Conservation (phyloP, 2,329 filamentous ascomycete genomes). For the Cyphellophora europaea region DNA sequence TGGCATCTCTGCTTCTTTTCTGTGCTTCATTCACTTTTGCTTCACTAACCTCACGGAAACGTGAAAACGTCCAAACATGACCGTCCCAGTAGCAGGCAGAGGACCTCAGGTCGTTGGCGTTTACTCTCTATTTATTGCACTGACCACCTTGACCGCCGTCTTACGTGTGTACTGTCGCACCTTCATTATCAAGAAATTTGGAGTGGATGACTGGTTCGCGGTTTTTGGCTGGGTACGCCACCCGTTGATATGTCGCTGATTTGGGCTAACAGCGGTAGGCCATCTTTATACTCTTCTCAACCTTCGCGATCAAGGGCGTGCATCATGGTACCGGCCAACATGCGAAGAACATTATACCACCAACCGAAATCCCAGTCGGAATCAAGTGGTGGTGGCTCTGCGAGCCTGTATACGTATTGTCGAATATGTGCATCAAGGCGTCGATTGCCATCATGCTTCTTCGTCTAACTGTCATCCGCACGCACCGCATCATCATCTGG, state of each 20-base stretch:
- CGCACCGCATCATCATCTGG: conserved; percentile 39
- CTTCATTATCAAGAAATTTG: conserved; percentile 23
- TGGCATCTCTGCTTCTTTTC: no score
- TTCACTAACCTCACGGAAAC: no score
- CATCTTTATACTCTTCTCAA: conserved; percentile 23
- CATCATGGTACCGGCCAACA: conserved; percentile 22
- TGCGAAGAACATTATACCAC: conserved; percentile 24
- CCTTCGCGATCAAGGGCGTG: conserved; percentile 23
- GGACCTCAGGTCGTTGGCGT: conserved; percentile 19
- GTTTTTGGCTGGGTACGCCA: conserved; percentile 20
- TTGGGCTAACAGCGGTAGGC: no score
- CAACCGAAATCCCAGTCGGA: not conserved
- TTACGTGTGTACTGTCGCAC: conserved; percentile 21
- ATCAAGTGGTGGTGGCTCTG: conserved; percentile 41
- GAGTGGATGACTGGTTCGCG: conserved; percentile 25
- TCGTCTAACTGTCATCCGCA: conserved; percentile 36
- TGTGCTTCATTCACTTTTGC: no score
- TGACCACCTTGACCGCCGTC: not conserved
- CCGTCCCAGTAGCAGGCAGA: conserved; percentile 10
- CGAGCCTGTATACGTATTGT: conserved; percentile 44
- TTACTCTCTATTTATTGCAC: conserved; percentile 1
- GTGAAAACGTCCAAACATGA: no score
- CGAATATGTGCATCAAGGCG: conserved; percentile 39
- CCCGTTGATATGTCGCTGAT: not conserved
- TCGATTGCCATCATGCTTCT: conserved; percentile 47